phyloP scores from a whole-genome alignment of 2,329 filamentous ascomycete genomes.

The Gnomoniopsis sp. region DNA sequence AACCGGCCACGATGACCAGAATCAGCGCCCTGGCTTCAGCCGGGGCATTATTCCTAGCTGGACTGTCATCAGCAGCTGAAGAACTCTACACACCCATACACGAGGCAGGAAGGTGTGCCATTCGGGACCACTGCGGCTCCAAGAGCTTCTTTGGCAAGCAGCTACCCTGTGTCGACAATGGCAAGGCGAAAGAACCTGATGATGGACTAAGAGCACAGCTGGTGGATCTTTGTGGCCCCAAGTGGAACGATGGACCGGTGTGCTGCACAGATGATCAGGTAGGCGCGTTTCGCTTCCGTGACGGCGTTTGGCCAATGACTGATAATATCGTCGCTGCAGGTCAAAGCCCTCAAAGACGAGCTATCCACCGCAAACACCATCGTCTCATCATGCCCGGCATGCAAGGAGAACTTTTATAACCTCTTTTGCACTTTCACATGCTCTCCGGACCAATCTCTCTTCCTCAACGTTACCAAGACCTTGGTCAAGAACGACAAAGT shows the following conservation, averaged over 20 bases:
- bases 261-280: constrained; percentile 84
- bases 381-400: constrained; percentile 91
- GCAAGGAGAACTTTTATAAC: constrained; percentile 98
- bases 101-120: constrained; percentile 83
- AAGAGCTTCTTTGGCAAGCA: constrained; percentile 86
- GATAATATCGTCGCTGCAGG: constrained; percentile 38
- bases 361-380: constrained; percentile 83
- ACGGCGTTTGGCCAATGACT: neutral
- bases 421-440: constrained; percentile 98
- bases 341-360: constrained; percentile 77
- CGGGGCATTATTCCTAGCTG: constrained; percentile 32
- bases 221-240: constrained; percentile 78
- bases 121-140: constrained; percentile 88
- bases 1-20: constrained; percentile 32
- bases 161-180: constrained; percentile 91
- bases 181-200: constrained; percentile 69
- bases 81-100: constrained; percentile 58
- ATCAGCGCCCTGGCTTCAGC: constrained; percentile 31
- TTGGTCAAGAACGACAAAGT: constrained; percentile 55
- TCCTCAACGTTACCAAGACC: constrained; percentile 85
- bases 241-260: constrained; percentile 80
- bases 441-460: constrained; percentile 92
- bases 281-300: constrained; percentile 19
- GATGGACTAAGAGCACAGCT: constrained; percentile 71
- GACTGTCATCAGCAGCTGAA: constrained; percentile 23